These are phyloP conservation scores for Leishmania mexicana DNA, from an alignment of 208 protist species.

Conservation along the genomic window DNA sequence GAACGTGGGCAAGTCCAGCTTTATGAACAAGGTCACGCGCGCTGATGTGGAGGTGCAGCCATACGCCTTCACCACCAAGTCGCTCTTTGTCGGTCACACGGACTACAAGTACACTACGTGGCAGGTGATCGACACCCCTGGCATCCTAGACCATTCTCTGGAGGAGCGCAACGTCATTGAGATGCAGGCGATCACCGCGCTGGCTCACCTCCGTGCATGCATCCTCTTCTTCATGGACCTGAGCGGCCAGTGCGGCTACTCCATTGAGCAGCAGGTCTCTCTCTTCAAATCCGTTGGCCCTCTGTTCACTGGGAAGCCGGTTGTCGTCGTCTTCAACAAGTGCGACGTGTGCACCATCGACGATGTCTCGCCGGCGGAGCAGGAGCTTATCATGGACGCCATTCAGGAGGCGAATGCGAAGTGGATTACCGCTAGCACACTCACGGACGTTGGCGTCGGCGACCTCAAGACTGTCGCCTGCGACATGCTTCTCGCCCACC, in stretches of 20 bases:
- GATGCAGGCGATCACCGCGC: conserved; percentile 99
- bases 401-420: conserved; percentile 84
- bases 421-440: conserved; percentile 95
- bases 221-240: conserved; percentile 99
- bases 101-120: conserved; percentile 99
- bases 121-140: conserved; percentile 99
- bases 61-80: conserved; percentile 99
- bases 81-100: conserved; percentile 99
- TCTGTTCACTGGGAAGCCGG: conserved; percentile 99
- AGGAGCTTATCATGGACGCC: conserved; percentile 82
- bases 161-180: conserved; percentile 99
- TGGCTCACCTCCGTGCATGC: conserved; percentile 97
- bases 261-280: conserved; percentile 96
- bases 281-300: conserved; percentile 99
- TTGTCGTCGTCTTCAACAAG: conserved; percentile 99
- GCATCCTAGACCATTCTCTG: conserved; percentile 99
- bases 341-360: conserved; percentile 96
- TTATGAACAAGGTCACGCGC: conserved; percentile 99
- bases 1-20: conserved; percentile 99
- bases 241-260: conserved; percentile 98
- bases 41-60: conserved; percentile 99
- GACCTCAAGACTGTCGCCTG: conserved; percentile 95
- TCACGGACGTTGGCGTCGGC: conserved; percentile 95
- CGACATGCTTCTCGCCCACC: conserved; percentile 94
- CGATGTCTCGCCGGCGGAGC: conserved; percentile 83